Percentiles rank a stretch among this genome's conserved stretches.
Evolutionary conservation across 2,329 filamentous ascomycete species (phyloP).

Genomic region (Fusarium sp.): DNA sequence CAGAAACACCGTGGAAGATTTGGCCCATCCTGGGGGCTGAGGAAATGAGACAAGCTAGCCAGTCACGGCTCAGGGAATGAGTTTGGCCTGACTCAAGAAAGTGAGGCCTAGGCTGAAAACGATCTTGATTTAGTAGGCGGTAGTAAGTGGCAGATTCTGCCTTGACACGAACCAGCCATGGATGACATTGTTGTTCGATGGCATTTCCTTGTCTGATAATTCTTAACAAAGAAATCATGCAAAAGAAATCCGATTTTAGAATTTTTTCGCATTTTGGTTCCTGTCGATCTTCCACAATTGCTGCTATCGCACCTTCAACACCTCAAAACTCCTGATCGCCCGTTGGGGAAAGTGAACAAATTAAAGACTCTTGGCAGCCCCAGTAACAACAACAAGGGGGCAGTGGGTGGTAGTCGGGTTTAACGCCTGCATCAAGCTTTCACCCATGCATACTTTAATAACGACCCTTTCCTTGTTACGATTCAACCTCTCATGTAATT

Average conservation of each 20-base stretch:
- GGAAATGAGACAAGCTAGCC: slow-evolving; percentile 37
- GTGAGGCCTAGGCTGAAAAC: background rate
- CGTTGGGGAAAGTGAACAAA: slow-evolving; percentile 20
- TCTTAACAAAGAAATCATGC: background rate
- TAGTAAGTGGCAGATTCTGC: slow-evolving; percentile 6
- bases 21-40: slow-evolving; percentile 22
- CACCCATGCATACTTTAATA: slow-evolving; percentile 9
- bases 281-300: background rate
- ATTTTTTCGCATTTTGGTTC: too few species aligned
- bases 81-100: slow-evolving; percentile 26
- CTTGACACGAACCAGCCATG: background rate
- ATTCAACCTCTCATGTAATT: too few species aligned
- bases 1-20: slow-evolving; percentile 9
- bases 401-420: slow-evolving; percentile 3
- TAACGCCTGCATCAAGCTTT: slow-evolving; percentile 23
- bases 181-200: background rate
- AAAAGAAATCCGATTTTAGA: background rate
- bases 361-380: slow-evolving; percentile 2
- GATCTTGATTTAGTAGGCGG: slow-evolving; percentile 8
- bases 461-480: too few species aligned
- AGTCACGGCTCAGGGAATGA: slow-evolving; percentile 22
- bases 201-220: slow-evolving; percentile 1
- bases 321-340: slow-evolving; percentile 1
- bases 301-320: background rate
- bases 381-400: slow-evolving; percentile 5